Evolutionary conservation across 1,139 yeast genomes (phyloP).

Genomic region (Scheffersomyces quercinus): DNA sequence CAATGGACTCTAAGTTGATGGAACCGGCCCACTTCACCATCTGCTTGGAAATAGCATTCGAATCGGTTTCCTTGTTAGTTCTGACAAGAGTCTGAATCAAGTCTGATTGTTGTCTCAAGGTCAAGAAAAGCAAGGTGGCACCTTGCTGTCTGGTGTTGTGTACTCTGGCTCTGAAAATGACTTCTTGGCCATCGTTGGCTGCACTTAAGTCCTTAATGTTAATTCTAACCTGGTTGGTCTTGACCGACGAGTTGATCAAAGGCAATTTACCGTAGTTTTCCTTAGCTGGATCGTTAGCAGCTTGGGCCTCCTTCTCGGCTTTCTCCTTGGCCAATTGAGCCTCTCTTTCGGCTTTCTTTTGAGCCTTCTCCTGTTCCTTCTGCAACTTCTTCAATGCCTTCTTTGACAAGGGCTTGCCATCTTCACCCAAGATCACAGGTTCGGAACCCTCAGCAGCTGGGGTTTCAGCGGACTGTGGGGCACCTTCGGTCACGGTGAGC

Average conservation of each 20-base stretch:
- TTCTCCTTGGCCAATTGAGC: conserved; percentile 84
- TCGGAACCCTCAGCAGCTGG: conserved; percentile 19
- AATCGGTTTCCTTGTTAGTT: conserved; percentile 55
- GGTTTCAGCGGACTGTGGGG: conserved; percentile 12
- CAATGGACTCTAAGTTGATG: conserved; percentile 86
- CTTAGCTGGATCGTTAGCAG: conserved; percentile 82
- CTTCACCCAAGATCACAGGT: conserved; percentile 60
- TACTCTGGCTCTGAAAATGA: conserved; percentile 88
- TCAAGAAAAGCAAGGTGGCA: conserved; percentile 87
- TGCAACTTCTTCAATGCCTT: conserved; percentile 93
- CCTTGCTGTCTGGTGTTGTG: conserved; percentile 95
- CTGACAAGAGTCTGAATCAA: conserved; percentile 83
- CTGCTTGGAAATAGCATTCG: conserved; percentile 76
- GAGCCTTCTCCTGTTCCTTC: conserved; percentile 90
- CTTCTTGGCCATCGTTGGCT: conserved; percentile 73
- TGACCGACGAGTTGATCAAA: conserved; percentile 72
- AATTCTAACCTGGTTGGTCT: conserved; percentile 61
- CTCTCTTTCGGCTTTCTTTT: conserved; percentile 90
- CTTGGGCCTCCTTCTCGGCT: conserved; percentile 79
- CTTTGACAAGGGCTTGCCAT: conserved; percentile 93
- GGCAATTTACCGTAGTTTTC: conserved; percentile 90
- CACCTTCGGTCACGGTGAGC: conserved; percentile 28
- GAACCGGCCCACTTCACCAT: conserved; percentile 96
- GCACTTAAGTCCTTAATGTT: conserved; percentile 57
- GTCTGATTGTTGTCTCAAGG: conserved; percentile 86